Base-by-base conservation (phyloP, 305 asterid species). In the Fraxinus dipetala region DNA sequence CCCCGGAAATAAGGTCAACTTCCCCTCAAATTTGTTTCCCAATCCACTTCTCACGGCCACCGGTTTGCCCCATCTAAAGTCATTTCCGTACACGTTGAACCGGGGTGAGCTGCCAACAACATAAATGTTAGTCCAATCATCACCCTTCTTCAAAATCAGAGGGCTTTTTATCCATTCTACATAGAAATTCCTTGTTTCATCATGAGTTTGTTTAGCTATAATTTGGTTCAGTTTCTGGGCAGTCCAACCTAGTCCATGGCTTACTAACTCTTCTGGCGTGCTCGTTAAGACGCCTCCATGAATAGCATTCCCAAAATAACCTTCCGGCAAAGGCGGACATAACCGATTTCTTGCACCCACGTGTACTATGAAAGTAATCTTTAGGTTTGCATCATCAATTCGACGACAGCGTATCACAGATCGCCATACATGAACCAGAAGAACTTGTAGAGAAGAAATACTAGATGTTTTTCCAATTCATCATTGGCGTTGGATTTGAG, bases 11-110 rank as follows among this genome's bases (percentile, higher is more conserved):
- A 83, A 4, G 1, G 83, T 82, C 14, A 92, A 61, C 72, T 67
- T 86, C 30, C 93, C 93, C 3, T 86, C 90, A 2, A 24, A 40
- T 59, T 84, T 88, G 30, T 83, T 84, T 1, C 38, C 89, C 5
- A 4, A 24, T 0, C 95, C 93, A 69, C 92, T 87, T 73, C 92
- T 82, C 26, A 82, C 90, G 0, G 88, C 92, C 1, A 89, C 45
- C 0, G 93, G 90, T 72, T 88, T 88, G n/a, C 97, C 93, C 90
- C 91, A 90, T 22, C 97, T 90, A 11, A 89, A 91, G 18, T 90
- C 93, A 11, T 36, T 80, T 0, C 86, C 92, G 6, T 92, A 90
- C 35, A 89, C 86, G 30, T 87, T 20, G 78, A 82, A 82, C 79
- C 93, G 77, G 10, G 91, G 91, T 16, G 91, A 90, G 26, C 93